Base-by-base conservation (phyloP, 139 green algal genomes). In the Micractinium sp. region DNA sequence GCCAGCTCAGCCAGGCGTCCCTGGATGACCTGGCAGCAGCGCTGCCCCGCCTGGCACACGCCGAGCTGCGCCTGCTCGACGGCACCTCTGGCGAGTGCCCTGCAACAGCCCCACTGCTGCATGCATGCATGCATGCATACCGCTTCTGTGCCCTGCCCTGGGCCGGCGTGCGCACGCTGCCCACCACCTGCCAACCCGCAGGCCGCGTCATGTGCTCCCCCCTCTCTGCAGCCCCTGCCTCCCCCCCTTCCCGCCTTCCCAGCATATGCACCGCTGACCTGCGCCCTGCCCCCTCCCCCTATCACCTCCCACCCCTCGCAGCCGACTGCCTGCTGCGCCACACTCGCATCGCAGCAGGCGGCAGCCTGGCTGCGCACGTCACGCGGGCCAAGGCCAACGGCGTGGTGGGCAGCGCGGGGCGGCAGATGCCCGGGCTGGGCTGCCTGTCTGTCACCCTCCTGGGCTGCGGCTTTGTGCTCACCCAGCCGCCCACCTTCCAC, bases 21-120 rank as follows among this genome's bases (percentile, higher is more conserved):
- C 31, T 88, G 41, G 85, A 88, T 60, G 41, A 16, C 1, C 85
- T 88, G 19, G 85, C 85, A 1, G 41, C 19, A 2, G 85, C 85
- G 41, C 71, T 88, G 85, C 85, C 71, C 2, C n/a, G n/a, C 22
- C 85, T 88, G 31, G n/a, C 85, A 0, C 85, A 60, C 20, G 23
- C 33, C 0, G 85, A 88, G 47, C 47, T 82, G 85, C 85, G 47
- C 20, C 85, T 88, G 85, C 85, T n/a, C 3, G 85, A 88, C 4
- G 71, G 85, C 20, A 76, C 82, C 25, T 71, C 85, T 31, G 71
- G 71, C 67, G 29, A 80, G 83, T 31, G 67, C 23, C 67, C 67
- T 16, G 4, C 35, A 4, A 15, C 76, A 33, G 18, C 20, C 0
- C 20, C 0, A 38, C 76, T 63, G 36, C 36, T 2, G 15, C 38